A percentile compares a stretch with the other conserved stretches of the same genome.
These are phyloP conservation scores for Hymenochaete sp. DNA, from an alignment of 1,284 basidiomycete species.

Conservation along the genomic window DNA sequence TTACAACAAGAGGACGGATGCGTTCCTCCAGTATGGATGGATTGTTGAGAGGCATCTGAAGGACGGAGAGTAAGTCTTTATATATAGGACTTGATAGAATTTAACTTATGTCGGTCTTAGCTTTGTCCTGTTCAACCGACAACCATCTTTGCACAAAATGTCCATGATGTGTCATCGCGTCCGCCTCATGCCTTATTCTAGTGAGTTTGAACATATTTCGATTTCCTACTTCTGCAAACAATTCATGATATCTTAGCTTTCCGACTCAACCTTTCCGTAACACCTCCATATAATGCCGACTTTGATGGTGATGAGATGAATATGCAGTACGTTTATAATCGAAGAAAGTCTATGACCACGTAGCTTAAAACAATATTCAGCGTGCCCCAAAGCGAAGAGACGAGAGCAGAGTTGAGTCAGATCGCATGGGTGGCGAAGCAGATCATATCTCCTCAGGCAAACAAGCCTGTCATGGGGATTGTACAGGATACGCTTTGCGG, in stretches of 20 bases:
- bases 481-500: constrained; percentile 99
- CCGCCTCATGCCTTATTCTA: constrained; percentile 97
- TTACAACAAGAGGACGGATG: constrained; percentile 97
- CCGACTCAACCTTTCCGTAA: constrained; percentile 73
- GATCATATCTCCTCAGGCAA: constrained; percentile 99
- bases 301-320: constrained; percentile 99
- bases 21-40: constrained; percentile 97
- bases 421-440: constrained; percentile 99
- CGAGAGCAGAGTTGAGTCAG: constrained; percentile 94
- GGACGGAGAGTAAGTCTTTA: constrained; percentile 81
- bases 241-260: constrained; percentile 56
- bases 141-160: constrained; percentile 99
- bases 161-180: constrained; percentile 99
- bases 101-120: constrained; percentile 31
- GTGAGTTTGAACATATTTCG: constrained; percentile 41
- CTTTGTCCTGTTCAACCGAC: constrained; percentile 96
- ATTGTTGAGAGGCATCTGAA: constrained; percentile 97
- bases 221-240: constrained; percentile 18
- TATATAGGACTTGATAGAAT: constrained; percentile 2
- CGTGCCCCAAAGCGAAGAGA: constrained; percentile 97
- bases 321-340: constrained; percentile 72
- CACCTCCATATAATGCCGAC: constrained; percentile 91
- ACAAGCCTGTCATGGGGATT: constrained; percentile 99
- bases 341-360: constrained; percentile 1
- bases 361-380: constrained; percentile 34